Conservation (phyloP, 2,329 filamentous ascomycete genomes). For the Septoria petroselini region DNA sequence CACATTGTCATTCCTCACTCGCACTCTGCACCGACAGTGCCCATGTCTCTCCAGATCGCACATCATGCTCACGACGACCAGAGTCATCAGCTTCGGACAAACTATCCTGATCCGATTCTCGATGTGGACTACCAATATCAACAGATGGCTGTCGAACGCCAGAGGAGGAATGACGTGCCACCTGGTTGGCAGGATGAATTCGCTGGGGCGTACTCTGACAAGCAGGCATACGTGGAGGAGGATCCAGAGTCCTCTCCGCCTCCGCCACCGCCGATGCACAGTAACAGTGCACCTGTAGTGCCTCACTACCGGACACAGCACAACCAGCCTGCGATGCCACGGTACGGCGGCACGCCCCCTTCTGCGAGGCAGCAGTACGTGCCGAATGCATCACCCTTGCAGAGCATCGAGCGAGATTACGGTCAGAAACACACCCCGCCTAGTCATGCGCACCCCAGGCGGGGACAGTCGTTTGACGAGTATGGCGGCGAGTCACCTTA, state of each 20-base stretch:
- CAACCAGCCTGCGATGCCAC: slow-evolving; percentile 22
- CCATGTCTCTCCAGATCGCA: slow-evolving; percentile 57
- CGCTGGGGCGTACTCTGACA: slow-evolving; percentile 24
- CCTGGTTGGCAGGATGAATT: slow-evolving; percentile 34
- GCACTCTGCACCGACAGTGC: slow-evolving; percentile 46
- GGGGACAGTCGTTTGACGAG: slow-evolving; percentile 34
- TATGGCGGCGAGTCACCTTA: slow-evolving; percentile 30
- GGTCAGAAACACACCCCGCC: slow-evolving; percentile 28
- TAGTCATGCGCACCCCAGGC: slow-evolving; percentile 22
- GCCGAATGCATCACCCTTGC: slow-evolving; percentile 32
- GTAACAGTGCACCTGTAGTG: slow-evolving; percentile 36
- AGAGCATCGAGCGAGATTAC: slow-evolving; percentile 34
- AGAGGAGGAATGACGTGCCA: slow-evolving; percentile 30
- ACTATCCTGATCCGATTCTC: slow-evolving; percentile 37
- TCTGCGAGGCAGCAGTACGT: slow-evolving; percentile 30
- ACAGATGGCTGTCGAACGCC: slow-evolving; percentile 23
- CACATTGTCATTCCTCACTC: slow-evolving; percentile 41
- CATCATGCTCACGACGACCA: slow-evolving; percentile 27
- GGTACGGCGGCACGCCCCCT: slow-evolving; percentile 29
- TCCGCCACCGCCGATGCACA: slow-evolving; percentile 40
- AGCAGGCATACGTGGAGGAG: slow-evolving; percentile 27
- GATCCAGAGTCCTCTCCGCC: slow-evolving; percentile 29
- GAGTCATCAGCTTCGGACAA: slow-evolving; percentile 31
- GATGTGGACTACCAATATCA: slow-evolving; percentile 36
- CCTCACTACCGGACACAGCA: slow-evolving; percentile 26